These are phyloP conservation scores for Phytophthora boehmeriae DNA, from an alignment of 352 stramenopile species.

Conservation along the genomic window DNA sequence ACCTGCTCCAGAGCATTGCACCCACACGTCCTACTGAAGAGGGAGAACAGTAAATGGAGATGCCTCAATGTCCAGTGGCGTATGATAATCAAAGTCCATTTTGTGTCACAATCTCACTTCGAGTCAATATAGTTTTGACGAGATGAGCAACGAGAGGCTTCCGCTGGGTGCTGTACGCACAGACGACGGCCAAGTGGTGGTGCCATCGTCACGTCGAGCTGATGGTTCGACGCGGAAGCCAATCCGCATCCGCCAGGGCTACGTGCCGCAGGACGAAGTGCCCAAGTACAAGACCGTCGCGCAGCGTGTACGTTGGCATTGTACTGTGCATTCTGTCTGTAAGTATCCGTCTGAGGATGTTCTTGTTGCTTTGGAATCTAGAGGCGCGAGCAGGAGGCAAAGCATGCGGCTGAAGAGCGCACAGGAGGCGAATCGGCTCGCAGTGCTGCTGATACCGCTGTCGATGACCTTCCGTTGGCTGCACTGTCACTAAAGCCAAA, in stretches of 20 bases:
- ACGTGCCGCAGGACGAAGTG: slow-evolving; percentile 84
- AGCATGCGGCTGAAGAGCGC: slow-evolving; percentile 17
- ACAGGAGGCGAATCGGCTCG: background rate
- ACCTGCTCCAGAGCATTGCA: no score
- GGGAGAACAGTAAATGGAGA: no score
- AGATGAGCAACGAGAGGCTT: slow-evolving; percentile 31
- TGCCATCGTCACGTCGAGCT: slow-evolving; percentile 62
- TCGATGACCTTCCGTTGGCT: slow-evolving; percentile 33
- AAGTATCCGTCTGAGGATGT: slow-evolving; percentile 3
- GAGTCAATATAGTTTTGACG: background rate
- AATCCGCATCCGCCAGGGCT: slow-evolving; percentile 83
- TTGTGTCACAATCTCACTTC: no score
- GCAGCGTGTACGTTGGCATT: slow-evolving; percentile 45
- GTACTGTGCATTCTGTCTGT: background rate
- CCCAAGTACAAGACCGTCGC: slow-evolving; percentile 79
- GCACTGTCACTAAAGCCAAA: slow-evolving; percentile 42
- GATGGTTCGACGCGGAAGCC: slow-evolving; percentile 81
- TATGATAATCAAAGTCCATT: no score
- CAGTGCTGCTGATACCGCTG: slow-evolving; percentile 2
- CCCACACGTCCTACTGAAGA: no score
- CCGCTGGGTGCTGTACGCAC: slow-evolving; percentile 70
- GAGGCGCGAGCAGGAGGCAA: slow-evolving; percentile 30
- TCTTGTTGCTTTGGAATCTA: slow-evolving; percentile 3
- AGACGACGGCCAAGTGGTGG: slow-evolving; percentile 63
- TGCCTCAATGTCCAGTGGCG: no score